Percentiles rank a stretch among this genome's conserved stretches.
Conservation (phyloP, 176 grass and related monocot species). For the Carex myosuroides region DNA sequence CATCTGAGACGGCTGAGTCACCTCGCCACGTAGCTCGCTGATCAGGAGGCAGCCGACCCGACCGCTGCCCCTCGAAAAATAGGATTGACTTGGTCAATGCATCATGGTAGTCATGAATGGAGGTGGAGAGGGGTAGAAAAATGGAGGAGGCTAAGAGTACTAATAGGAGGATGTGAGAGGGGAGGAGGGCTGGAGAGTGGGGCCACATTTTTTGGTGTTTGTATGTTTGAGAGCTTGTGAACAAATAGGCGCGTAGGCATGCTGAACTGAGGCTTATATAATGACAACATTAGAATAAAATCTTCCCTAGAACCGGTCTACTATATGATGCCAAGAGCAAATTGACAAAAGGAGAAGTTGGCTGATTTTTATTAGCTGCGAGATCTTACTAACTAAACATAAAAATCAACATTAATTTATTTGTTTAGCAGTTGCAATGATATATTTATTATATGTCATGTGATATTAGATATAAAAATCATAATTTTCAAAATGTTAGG, state of each 20-base stretch:
- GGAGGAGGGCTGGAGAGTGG: conserved; percentile 1
- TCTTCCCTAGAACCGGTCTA: background rate
- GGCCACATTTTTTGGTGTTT: conserved; percentile 25
- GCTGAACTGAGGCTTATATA: conserved; percentile 5
- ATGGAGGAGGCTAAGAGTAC: conserved; percentile 1
- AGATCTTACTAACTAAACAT: no score
- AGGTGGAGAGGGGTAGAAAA: conserved; percentile 2
- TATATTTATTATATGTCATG: background rate
- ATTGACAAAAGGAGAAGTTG: background rate
- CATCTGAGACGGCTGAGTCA: conserved; percentile 59
- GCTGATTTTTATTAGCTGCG: background rate
- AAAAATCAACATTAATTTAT: no score
- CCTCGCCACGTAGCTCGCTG: conserved; percentile 65
- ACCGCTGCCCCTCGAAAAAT: conserved; percentile 90
- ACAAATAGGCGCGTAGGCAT: conserved; percentile 1
- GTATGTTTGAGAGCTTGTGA: background rate
- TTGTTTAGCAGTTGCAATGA: background rate
- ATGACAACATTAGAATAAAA: background rate
- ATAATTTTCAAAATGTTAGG: background rate
- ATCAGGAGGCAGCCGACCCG: conserved; percentile 42
- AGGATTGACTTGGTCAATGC: conserved; percentile 79
- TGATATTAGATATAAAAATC: background rate
- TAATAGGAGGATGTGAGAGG: conserved; percentile 20
- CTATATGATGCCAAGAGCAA: background rate
- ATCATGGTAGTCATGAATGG: conserved; percentile 59